Evolutionary conservation across 495 filamentous ascomycete species (phyloP).

Genomic region (Aspergillus nidulans): DNA sequence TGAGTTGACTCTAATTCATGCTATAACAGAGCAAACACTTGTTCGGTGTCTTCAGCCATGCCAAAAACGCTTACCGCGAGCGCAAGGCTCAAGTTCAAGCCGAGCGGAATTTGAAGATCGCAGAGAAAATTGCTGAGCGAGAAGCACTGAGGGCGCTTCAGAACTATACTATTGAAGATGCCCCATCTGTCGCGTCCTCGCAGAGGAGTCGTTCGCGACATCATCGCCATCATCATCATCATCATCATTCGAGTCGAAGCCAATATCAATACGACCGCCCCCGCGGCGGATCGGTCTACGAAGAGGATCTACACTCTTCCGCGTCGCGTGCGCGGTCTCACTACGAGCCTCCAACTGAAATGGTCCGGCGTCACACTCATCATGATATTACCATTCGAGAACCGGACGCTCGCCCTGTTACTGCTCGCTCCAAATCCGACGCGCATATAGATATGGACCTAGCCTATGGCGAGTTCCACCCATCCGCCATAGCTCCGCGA

Average conservation of each 20-base stretch:
- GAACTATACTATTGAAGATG: conserved; percentile 47
- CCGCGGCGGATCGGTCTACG: conserved; percentile 27
- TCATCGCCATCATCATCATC: conserved; percentile 26
- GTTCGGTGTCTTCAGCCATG: conserved; percentile 81
- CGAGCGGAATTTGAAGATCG: conserved; percentile 53
- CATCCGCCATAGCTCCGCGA: conserved; percentile 33
- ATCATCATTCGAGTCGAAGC: conserved; percentile 30
- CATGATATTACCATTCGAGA: conserved; percentile 32
- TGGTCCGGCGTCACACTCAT: conserved; percentile 46
- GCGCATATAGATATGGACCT: conserved; percentile 80
- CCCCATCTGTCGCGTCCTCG: conserved; percentile 42
- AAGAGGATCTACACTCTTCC: conserved; percentile 30
- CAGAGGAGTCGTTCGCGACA: conserved; percentile 37
- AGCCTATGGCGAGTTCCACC: conserved; percentile 66
- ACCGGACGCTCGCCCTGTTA: conserved; percentile 19
- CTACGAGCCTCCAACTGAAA: conserved; percentile 23
- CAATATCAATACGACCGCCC: conserved; percentile 16
- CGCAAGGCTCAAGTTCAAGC: conserved; percentile 73
- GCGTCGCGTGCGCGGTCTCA: conserved; percentile 16
- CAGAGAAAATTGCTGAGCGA: conserved; percentile 53
- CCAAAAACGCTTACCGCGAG: conserved; percentile 78
- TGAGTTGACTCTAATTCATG: conserved; percentile 21
- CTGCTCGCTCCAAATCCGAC: conserved; percentile 40
- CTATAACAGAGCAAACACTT: conserved; percentile 74
- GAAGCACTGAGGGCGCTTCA: conserved; percentile 46